Base-by-base conservation (phyloP, 768 basidiomycete species). In the Leccinum ochraceum region DNA sequence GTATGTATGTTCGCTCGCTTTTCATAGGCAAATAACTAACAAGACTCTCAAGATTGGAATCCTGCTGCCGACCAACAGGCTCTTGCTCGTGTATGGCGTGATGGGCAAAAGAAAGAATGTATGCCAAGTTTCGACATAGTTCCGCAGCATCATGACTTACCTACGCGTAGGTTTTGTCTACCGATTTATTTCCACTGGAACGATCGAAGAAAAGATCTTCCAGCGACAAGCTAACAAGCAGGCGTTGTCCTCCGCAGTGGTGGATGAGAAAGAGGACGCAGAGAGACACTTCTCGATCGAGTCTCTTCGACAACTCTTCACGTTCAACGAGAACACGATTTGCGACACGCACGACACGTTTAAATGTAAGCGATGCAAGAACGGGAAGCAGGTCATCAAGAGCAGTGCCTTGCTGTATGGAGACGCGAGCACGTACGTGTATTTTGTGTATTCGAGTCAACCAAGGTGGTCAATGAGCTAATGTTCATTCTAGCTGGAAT, bases 71-170 rank as follows among this genome's bases (percentile, higher is more conserved):
- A 99, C 75, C 97, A 98, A 72, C 96, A 98, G 73, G 96, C 96
- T 8, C 81, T 99, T 6, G 96, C 96, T 49, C 93, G 96, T 72
- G 96, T 99, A 8, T 99, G 96, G 96, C 91, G 97, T 77, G 96
- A 99, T 69, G 96, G 96, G 0, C 96, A 98, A 75, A 99, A 97
- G 85, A 98, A 98, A 84, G 95, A 97, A 77, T 99, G 96, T 95
- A 69, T 56, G 90, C 71, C 22, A 16, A 30, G 13, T 4, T 10
- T 56, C 13, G 28, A 30, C 20, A n/a, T 22, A 6, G 13, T 42
- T 46, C 4, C 5, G 49, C 7, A 11, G 54, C 52, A 9, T 17
- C 11, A 16, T 57, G 37, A 37, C 39, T 62, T 48, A 64, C 51
- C 30, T 16, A 2, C 46, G 16, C n/a, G 4, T 55, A 96, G 94